phyloP scores from a whole-genome alignment of 441 rosid species.

The Erysimum pusillum region DNA sequence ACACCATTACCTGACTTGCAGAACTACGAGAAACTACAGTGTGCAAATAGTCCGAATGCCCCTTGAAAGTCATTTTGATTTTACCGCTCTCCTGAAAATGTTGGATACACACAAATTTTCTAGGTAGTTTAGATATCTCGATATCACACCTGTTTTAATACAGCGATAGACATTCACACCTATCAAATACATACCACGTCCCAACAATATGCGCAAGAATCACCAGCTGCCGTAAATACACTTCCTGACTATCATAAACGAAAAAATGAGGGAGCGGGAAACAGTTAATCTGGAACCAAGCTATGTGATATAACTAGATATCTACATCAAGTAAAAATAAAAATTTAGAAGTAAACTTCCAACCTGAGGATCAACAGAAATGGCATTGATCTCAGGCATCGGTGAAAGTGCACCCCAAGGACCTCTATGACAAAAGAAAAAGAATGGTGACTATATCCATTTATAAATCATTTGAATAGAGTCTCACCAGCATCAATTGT shows the following conservation, averaged over 20 bases:
- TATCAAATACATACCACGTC: conserved; percentile 80
- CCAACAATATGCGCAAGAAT: conserved; percentile 96
- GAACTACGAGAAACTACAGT: conserved; percentile 76
- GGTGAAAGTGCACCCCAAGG: conserved; percentile 99
- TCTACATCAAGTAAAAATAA: conserved; percentile 9
- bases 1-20: conserved; percentile 70
- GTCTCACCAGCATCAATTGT: neutral
- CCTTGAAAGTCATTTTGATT: conserved; percentile 81
- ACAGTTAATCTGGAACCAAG: conserved; percentile 5
- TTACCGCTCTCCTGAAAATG: conserved; percentile 81
- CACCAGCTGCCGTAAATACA: conserved; percentile 88
- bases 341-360: neutral
- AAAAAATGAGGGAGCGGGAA: conserved; percentile 22
- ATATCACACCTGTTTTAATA: neutral
- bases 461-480: neutral
- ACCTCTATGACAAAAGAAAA: conserved; percentile 61
- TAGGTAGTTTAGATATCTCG: neutral
- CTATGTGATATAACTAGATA: conserved; percentile 10
- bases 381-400: conserved; percentile 91
- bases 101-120: conserved; percentile 5
- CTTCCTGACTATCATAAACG: conserved; percentile 66
- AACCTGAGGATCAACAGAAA: conserved; percentile 87
- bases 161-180: conserved; percentile 35
- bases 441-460: conserved; percentile 28
- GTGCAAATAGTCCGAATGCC: conserved; percentile 90